A percentile compares a stretch with the other conserved stretches of the same genome.
phyloP scores from a whole-genome alignment of 139 green algal species.

The Chlamydomonas schloesseri region DNA sequence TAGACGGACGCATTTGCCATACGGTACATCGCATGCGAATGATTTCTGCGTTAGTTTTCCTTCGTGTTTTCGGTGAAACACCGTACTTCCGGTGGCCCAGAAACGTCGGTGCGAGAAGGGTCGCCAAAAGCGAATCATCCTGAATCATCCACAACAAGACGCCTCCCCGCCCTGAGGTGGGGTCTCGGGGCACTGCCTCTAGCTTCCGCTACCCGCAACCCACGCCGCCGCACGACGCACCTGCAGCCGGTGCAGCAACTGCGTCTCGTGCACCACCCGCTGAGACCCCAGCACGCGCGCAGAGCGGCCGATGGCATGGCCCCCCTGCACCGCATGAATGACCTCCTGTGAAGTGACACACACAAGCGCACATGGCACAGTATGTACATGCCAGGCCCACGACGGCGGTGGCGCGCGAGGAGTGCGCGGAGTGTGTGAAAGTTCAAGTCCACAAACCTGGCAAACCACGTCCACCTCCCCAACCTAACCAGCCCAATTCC shows the following conservation, averaged over 20 bases:
- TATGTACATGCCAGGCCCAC: not conserved
- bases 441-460: too few species aligned
- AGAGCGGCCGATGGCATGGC: not conserved
- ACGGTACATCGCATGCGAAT: too few species aligned
- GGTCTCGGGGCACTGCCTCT: too few species aligned
- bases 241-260: not conserved
- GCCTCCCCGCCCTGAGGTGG: too few species aligned
- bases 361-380: not conserved
- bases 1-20: too few species aligned
- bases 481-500: not conserved
- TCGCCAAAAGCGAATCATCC: too few species aligned
- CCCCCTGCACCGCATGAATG: not conserved
- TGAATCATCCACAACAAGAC: too few species aligned
- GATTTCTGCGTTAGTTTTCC: too few species aligned
- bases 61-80: too few species aligned
- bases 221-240: not conserved
- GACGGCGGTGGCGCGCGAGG: not conserved
- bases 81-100: too few species aligned
- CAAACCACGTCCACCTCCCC: not conserved
- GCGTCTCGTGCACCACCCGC: not conserved
- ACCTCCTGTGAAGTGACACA: slow-evolving; percentile 1
- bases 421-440: not conserved
- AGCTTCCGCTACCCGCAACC: too few species aligned
- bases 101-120: too few species aligned
- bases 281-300: not conserved